A percentile compares a stretch with the other conserved stretches of the same genome.
phyloP scores from a whole-genome alignment of 2,329 filamentous ascomycete genomes.

The Aspergillus sp. region DNA sequence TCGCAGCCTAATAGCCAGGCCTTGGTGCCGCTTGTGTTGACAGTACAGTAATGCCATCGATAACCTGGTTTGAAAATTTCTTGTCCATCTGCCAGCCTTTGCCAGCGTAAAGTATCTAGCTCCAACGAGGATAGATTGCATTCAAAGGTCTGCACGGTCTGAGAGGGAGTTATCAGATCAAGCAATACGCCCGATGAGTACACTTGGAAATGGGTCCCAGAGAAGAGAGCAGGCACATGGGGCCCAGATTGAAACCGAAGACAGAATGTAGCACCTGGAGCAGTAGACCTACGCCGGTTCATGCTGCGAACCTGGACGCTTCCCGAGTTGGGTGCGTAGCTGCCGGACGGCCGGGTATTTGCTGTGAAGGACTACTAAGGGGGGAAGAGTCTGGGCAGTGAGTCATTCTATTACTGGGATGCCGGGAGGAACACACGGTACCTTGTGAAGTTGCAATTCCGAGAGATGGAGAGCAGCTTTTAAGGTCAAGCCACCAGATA shows the following conservation, averaged over 20 bases:
- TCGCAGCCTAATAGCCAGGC: conserved; percentile 96
- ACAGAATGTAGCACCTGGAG: conserved; percentile 81
- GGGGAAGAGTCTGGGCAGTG: conserved; percentile 27
- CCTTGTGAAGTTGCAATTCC: conserved; percentile 58
- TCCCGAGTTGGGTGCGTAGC: conserved; percentile 66
- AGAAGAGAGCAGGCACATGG: conserved; percentile 77
- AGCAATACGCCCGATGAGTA: conserved; percentile 88
- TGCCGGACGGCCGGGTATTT: conserved; percentile 33
- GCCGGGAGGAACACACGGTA: conserved; percentile 37
- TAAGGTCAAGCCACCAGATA: conserved; percentile 94
- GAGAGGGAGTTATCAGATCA: conserved; percentile 87
- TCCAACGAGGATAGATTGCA: conserved; percentile 88
- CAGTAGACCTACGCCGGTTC: conserved; percentile 46
- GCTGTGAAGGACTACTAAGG: conserved; percentile 27
- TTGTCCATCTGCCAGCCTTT: conserved; percentile 85
- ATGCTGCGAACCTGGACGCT: conserved; percentile 50
- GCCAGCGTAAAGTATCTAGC: conserved; percentile 79
- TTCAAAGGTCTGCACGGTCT: conserved; percentile 75
- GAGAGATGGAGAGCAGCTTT: conserved; percentile 71
- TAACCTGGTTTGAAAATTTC: conserved; percentile 91
- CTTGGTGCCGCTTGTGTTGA: conserved; percentile 90
- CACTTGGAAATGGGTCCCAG: conserved; percentile 89
- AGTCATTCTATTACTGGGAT: conserved; percentile 24
- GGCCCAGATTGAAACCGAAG: conserved; percentile 83
- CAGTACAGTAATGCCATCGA: conserved; percentile 95